Percentiles rank a stretch among this genome's conserved stretches.
Conservation (phyloP, 768 basidiomycete species). For the Paxillus involutus region DNA sequence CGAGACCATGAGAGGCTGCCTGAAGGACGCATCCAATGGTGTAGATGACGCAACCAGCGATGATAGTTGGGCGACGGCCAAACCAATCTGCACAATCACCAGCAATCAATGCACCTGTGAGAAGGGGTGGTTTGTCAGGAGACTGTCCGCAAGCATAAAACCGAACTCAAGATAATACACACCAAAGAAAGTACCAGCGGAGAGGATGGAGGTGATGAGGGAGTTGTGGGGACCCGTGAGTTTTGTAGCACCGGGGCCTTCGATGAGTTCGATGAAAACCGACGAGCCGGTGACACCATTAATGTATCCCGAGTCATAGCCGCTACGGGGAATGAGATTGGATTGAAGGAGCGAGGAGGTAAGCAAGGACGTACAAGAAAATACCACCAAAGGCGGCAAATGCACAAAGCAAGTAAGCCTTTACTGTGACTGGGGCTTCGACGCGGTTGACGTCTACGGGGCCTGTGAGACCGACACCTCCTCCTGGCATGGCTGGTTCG, state of each 20-base stretch:
- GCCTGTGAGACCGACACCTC: not conserved
- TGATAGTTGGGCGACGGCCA: conserved; percentile 51
- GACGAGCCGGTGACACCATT: conserved; percentile 59
- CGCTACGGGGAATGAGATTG: conserved; percentile 25
- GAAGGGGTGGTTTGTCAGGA: conserved; percentile 2
- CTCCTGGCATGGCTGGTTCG: conserved; percentile 18
- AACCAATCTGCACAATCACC: conserved; percentile 54
- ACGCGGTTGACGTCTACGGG: not conserved
- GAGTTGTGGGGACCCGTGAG: conserved; percentile 45
- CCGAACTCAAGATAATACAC: conserved; percentile 22
- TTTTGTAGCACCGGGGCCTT: conserved; percentile 20
- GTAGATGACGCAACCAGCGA: conserved; percentile 51
- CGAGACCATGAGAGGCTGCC: conserved; percentile 49
- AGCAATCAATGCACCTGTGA: conserved; percentile 50
- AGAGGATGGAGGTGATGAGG: conserved; percentile 57
- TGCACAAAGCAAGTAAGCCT: conserved; percentile 27
- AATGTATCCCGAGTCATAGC: conserved; percentile 86
- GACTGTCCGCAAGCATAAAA: not conserved
- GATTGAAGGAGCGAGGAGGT: not conserved
- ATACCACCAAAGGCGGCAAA: conserved; percentile 39
- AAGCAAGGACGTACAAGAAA: conserved; percentile 27
- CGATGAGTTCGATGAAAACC: conserved; percentile 17
- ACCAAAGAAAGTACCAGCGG: conserved; percentile 85
- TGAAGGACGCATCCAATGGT: conserved; percentile 66
- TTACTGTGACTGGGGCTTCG: conserved; percentile 25